Evolutionary conservation across 495 filamentous ascomycete genomes (phyloP).

Genomic region (Aspergillus nanangensis): DNA sequence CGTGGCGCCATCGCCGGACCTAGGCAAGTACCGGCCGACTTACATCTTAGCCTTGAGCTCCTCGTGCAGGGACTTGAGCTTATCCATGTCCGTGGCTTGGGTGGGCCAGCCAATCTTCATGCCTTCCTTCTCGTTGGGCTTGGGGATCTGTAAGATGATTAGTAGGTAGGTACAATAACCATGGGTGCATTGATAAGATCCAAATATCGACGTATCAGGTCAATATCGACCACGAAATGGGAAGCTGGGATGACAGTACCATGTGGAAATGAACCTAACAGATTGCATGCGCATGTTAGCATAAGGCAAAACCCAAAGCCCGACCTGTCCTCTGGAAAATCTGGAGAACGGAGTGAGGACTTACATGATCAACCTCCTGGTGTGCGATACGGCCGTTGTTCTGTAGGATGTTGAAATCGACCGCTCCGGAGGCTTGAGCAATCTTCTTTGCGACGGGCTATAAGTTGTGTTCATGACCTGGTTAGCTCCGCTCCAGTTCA

Average conservation of each 20-base stretch:
- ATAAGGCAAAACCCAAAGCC: not conserved
- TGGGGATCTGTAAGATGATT: slow-evolving; percentile 68
- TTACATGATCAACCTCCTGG: slow-evolving; percentile 88
- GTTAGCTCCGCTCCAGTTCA: not conserved
- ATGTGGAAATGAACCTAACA: slow-evolving; percentile 86
- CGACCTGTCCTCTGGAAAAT: too few species aligned
- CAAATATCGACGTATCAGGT: too few species aligned
- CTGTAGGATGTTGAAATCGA: slow-evolving; percentile 90
- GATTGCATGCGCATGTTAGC: not conserved
- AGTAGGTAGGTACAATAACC: slow-evolving; percentile 9
- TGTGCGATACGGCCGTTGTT: slow-evolving; percentile 96
- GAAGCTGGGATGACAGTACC: slow-evolving; percentile 46
- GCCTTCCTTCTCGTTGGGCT: slow-evolving; percentile 82
- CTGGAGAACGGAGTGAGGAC: not conserved
- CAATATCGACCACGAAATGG: too few species aligned
- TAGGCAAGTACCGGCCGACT: slow-evolving; percentile 13
- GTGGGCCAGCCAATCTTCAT: slow-evolving; percentile 77
- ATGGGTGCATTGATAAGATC: too few species aligned
- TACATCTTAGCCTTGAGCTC: slow-evolving; percentile 89
- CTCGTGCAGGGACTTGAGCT: slow-evolving; percentile 72
- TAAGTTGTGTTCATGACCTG: not conserved
- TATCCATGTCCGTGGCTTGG: slow-evolving; percentile 73
- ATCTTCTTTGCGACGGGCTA: slow-evolving; percentile 87
- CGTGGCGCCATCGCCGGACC: too few species aligned
- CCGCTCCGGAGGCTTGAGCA: slow-evolving; percentile 66